Base-by-base conservation (phyloP, 345 rosid genomes). In the Salix exigua region DNA sequence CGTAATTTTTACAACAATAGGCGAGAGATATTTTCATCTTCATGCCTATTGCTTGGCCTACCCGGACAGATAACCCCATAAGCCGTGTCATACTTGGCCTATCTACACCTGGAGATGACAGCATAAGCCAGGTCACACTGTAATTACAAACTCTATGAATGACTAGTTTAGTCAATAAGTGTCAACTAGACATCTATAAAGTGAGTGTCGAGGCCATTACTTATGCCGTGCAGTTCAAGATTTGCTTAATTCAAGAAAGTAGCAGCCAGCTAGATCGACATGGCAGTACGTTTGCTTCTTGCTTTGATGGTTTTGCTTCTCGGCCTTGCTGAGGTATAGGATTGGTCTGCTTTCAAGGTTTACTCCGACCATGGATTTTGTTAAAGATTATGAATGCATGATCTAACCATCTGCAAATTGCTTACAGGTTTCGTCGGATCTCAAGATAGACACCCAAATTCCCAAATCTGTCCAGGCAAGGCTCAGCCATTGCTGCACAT, bases 391-490 rank as follows among this genome's bases (percentile, higher is more conserved):
- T 42, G 46, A 42, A 42, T 42, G 46, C 28, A n/a, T 2, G 62
- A 58, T 58, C 62, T 58, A 35, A 35, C 37, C 35, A 33, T 35
- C n/a, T 31, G 26, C 51, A 51, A 38, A 1, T 19, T 10, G 73
- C 62, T 8, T n/a, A 26, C 55, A 78, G 84, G 87, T 84, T 51
- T 79, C 84, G 25, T 84, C 84, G 42, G 75, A 76, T 62, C 61
- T 70, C 48, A 76, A 73, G 68, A 16, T 42, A 25, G 77, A 81
- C 40, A 68, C 53, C 42, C 82, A 50, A 10, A 50, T n/a, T 19
- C 51, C 58, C 2, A 26, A 14, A n/a, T 30, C 46, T 35, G 71
- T 50, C 31, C 71, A 68, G 71, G 71, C 30, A 38, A 38, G 48
- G 9, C 7, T 38, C 16, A 4, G n/a, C 19, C 44, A 14, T 11